Percentiles rank a stretch among this genome's conserved stretches.
Evolutionary conservation across 148 eudicot genomes (phyloP).

Genomic region (Vaccinium darrowii): DNA sequence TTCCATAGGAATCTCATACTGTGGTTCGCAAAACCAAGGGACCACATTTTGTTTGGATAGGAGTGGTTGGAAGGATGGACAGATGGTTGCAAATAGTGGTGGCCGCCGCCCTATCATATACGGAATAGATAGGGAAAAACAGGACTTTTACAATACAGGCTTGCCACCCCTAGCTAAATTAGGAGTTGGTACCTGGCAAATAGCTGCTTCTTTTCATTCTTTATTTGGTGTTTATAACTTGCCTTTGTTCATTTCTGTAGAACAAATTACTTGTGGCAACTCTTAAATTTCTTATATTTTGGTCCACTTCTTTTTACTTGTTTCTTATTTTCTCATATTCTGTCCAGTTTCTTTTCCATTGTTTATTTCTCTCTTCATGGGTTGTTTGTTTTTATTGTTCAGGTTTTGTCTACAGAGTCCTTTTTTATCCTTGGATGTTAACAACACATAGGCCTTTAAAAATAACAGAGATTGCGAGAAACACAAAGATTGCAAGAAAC

Average conservation of each 20-base stretch:
- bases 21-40: neutral
- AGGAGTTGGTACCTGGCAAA: neutral
- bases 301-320: neutral
- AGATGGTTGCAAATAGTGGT: neutral
- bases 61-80: neutral
- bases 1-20: neutral
- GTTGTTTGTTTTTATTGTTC: neutral
- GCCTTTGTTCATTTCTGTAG: neutral
- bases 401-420: constrained; percentile 13
- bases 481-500: constrained; percentile 21
- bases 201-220: neutral
- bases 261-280: neutral
- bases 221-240: neutral
- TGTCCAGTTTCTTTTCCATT: neutral
- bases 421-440: neutral
- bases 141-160: neutral
- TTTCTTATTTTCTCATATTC: neutral
- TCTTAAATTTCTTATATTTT: neutral
- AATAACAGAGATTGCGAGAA: constrained; percentile 19
- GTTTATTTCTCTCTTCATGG: neutral
- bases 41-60: neutral
- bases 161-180: neutral
- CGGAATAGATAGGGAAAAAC: neutral
- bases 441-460: constrained; percentile 3
- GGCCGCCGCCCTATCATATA: neutral